Percentiles rank a stretch among this genome's conserved stretches.
Evolutionary conservation across 75 land plant species (phyloP).

Genomic region (Cryptomeria japonica): DNA sequence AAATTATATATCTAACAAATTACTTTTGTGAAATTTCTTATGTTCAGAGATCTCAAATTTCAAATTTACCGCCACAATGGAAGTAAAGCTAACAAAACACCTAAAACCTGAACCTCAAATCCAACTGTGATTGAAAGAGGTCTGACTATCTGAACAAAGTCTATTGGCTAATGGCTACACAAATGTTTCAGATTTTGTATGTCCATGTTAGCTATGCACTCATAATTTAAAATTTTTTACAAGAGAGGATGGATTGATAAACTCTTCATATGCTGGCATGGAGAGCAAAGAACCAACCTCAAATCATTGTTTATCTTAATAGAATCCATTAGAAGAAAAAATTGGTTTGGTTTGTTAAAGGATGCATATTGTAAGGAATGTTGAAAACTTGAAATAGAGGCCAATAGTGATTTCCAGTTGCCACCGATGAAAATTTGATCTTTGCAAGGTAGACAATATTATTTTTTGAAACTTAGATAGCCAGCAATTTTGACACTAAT

Average conservation of each 20-base stretch:
- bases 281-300: neutral
- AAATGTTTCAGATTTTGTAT: no score
- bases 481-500: no score
- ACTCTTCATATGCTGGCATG: no score
- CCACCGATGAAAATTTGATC: no score
- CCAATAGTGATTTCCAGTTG: no score
- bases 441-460: no score
- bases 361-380: neutral
- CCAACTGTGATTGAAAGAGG: neutral
- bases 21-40: neutral
- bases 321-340: neutral
- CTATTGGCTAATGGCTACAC: neutral
- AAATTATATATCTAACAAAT: no score
- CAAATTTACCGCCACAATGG: neutral
- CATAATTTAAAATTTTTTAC: neutral
- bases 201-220: neutral
- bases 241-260: neutral
- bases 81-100: neutral
- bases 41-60: neutral
- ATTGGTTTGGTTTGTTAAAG: neutral
- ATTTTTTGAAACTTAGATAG: no score
- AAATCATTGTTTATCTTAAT: neutral
- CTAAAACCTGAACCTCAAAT: neutral
- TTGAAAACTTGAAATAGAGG: neutral
- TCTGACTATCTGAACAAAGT: neutral